Conservation (phyloP, 805 yeast species). For the Ogataea degrootiae region DNA sequence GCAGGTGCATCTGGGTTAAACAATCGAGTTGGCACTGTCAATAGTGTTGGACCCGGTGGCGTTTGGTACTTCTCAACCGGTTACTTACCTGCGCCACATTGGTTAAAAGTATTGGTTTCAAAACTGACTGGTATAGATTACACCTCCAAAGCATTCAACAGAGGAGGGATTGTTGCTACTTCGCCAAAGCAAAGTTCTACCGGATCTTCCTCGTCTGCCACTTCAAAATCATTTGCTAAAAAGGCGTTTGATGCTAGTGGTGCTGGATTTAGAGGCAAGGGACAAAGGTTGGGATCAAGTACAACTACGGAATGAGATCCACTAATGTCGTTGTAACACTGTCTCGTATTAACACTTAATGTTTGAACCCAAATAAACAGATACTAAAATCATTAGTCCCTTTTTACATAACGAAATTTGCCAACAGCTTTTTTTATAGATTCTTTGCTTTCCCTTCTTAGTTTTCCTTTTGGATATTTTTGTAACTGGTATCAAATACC, state of each 20-base stretch:
- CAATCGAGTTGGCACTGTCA: conserved; percentile 28
- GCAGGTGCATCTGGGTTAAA: conserved; percentile 13
- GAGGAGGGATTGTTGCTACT: conserved; percentile 19
- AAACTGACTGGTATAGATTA: conserved; percentile 29
- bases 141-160: conserved; percentile 23
- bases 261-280: conserved; percentile 32
- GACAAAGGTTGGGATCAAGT: conserved; percentile 33
- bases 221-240: not conserved
- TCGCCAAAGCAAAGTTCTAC: conserved; percentile 9
- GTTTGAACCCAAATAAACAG: not conserved
- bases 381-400: too few species aligned
- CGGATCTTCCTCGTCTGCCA: conserved; percentile 8
- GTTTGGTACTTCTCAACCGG: conserved; percentile 48
- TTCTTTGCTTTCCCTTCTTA: too few species aligned
- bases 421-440: too few species aligned
- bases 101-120: conserved; percentile 32
- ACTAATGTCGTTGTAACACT: too few species aligned
- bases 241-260: conserved; percentile 7
- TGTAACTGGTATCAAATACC: too few species aligned
- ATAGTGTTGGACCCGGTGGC: conserved; percentile 12
- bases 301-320: not conserved
- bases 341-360: not conserved
- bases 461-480: too few species aligned
- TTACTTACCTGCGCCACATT: conserved; percentile 49
- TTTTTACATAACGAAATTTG: too few species aligned